phyloP scores from a whole-genome alignment of 2,329 filamentous ascomycete genomes.

The Colletotrichum destructivum region DNA sequence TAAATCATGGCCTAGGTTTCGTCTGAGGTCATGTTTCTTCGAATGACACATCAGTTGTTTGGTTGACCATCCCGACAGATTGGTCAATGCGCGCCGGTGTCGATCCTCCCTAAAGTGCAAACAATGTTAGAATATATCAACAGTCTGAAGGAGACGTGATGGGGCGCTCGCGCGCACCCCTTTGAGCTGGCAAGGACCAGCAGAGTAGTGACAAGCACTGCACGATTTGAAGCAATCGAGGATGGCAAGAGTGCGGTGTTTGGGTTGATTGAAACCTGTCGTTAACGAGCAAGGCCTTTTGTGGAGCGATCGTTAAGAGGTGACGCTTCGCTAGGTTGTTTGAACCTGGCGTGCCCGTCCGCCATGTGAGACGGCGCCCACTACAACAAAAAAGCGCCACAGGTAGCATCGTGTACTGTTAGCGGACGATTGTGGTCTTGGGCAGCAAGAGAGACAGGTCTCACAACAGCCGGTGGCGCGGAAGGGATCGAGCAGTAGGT shows the following conservation, averaged over 20 bases:
- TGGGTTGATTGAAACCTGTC: neutral
- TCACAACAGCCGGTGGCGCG: slow-evolving; percentile 17
- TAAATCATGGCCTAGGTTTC: slow-evolving; percentile 6
- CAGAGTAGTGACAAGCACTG: neutral
- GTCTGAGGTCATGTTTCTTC: slow-evolving; percentile 30
- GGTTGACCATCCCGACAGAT: slow-evolving; percentile 1
- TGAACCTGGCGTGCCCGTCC: slow-evolving; percentile 9
- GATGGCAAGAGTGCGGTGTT: neutral
- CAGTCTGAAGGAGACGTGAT: neutral
- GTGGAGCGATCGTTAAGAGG: neutral
- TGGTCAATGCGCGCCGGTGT: slow-evolving; percentile 24
- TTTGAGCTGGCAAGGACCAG: neutral
- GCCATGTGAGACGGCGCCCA: slow-evolving; percentile 8
- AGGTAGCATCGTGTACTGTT: slow-evolving; percentile 8
- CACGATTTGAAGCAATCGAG: neutral
- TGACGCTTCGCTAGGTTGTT: slow-evolving; percentile 9
- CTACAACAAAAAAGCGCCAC: neutral
- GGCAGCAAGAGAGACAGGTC: slow-evolving; percentile 28
- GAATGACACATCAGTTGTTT: slow-evolving; percentile 5
- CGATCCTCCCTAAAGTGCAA: slow-evolving; percentile 12
- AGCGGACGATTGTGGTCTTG: neutral
- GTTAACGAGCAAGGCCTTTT: neutral
- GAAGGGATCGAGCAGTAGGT: slow-evolving; percentile 1
- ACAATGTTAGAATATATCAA: neutral
- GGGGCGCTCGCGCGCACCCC: neutral